phyloP scores from a whole-genome alignment of 306 rosid species.

The Amphicarpaea edgeworthii region DNA sequence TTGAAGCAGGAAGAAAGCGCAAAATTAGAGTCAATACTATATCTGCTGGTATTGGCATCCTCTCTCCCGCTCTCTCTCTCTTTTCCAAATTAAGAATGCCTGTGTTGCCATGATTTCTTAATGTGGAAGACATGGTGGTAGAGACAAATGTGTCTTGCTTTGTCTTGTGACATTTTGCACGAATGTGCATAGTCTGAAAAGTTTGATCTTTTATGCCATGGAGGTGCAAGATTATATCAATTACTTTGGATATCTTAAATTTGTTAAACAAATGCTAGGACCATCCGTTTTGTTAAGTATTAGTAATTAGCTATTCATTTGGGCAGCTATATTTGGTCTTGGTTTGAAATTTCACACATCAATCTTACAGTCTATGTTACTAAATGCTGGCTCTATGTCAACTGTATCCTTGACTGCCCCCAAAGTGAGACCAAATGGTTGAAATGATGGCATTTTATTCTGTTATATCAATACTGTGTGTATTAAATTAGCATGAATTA shows the following conservation, averaged over 20 bases:
- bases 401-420: constrained; percentile 5
- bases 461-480: too few relatives aligned
- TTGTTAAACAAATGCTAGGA: constrained; percentile 17
- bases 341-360: constrained; percentile 3
- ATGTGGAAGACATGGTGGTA: not conserved
- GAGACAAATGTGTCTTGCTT: constrained; percentile 19
- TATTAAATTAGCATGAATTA: too few relatives aligned
- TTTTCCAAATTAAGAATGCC: not conserved
- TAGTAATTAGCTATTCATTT: not conserved
- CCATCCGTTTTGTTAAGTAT: not conserved
- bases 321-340: constrained; percentile 6
- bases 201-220: constrained; percentile 31
- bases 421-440: not conserved
- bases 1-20: constrained; percentile 95
- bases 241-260: constrained; percentile 15
- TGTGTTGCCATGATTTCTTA: constrained; percentile 1
- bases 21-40: constrained; percentile 93
- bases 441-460: constrained; percentile 3
- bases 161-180: not conserved
- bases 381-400: constrained; percentile 16
- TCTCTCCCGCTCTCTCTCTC: constrained; percentile 16
- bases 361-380: not conserved
- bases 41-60: constrained; percentile 74
- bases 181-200: constrained; percentile 6
- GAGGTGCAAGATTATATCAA: constrained; percentile 14